Percentiles rank a stretch among this genome's conserved stretches.
These are phyloP conservation scores for Oleoguttula mirabilis DNA, from an alignment of 495 filamentous ascomycete genomes.

Conservation along the genomic window DNA sequence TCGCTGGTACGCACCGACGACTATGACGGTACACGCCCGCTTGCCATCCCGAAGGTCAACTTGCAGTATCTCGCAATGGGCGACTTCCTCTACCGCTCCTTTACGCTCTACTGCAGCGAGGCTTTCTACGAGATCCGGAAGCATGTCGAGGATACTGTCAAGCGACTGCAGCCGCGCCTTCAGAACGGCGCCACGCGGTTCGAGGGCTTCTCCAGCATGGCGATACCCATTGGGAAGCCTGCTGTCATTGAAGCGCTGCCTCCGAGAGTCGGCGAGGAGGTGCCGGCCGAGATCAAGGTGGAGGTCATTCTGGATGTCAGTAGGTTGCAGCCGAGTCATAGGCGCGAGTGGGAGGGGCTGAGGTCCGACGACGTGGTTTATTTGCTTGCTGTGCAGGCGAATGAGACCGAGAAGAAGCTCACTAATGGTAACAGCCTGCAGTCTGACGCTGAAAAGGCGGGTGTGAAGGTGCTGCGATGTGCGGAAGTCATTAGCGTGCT, in stretches of 20 bases:
- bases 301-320: slow-evolving; percentile 84
- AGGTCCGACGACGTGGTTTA: slow-evolving; percentile 85
- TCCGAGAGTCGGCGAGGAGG: slow-evolving; percentile 69
- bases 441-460: slow-evolving; percentile 44
- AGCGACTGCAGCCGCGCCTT: slow-evolving; percentile 58
- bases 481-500: slow-evolving; percentile 80
- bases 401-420: slow-evolving; percentile 39
- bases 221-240: slow-evolving; percentile 72
- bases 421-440: slow-evolving; percentile 42
- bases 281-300: slow-evolving; percentile 73
- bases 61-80: slow-evolving; percentile 90
- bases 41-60: slow-evolving; percentile 90
- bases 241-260: slow-evolving; percentile 80
- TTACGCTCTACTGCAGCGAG: slow-evolving; percentile 80
- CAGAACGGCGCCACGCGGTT: slow-evolving; percentile 55
- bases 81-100: slow-evolving; percentile 89
- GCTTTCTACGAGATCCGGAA: slow-evolving; percentile 89
- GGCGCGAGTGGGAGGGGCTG: slow-evolving; percentile 83
- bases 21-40: slow-evolving; percentile 77
- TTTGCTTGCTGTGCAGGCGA: slow-evolving; percentile 58
- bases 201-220: slow-evolving; percentile 83
- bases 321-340: slow-evolving; percentile 57
- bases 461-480: slow-evolving; percentile 60
- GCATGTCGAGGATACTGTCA: slow-evolving; percentile 71
- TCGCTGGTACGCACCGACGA: slow-evolving; percentile 73